phyloP scores from a whole-genome alignment of 2,329 filamentous ascomycete species.

The Aspergillaceae sp. region DNA sequence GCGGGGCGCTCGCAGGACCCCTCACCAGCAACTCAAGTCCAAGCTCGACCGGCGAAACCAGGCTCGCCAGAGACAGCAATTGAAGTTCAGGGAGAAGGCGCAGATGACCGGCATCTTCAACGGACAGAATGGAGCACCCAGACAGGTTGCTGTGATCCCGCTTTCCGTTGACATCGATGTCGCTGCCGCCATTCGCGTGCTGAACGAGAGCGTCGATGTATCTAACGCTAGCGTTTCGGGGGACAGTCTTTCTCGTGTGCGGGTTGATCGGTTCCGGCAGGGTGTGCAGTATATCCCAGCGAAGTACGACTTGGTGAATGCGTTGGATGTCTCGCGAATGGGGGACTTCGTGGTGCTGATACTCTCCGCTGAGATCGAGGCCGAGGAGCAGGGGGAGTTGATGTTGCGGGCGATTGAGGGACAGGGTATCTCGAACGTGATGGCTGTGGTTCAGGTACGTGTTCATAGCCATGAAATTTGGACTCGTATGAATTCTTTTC shows the following conservation, averaged over 20 bases:
- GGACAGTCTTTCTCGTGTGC: slow-evolving; percentile 53
- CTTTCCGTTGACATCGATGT: slow-evolving; percentile 66
- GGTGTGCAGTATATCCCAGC: slow-evolving; percentile 77
- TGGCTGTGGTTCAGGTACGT: slow-evolving; percentile 63
- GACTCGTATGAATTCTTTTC: neutral
- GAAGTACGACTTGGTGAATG: slow-evolving; percentile 63
- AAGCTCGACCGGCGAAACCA: slow-evolving; percentile 94
- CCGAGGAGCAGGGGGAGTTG: slow-evolving; percentile 70
- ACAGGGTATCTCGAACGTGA: slow-evolving; percentile 88
- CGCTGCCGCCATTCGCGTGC: slow-evolving; percentile 54
- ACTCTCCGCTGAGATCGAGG: slow-evolving; percentile 68
- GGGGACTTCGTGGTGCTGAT: slow-evolving; percentile 89
- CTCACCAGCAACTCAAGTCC: slow-evolving; percentile 93
- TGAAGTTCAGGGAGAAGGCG: slow-evolving; percentile 75
- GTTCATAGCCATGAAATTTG: neutral
- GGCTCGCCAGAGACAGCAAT: slow-evolving; percentile 76
- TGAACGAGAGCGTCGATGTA: slow-evolving; percentile 76
- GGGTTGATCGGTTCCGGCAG: slow-evolving; percentile 88
- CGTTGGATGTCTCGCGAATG: slow-evolving; percentile 74
- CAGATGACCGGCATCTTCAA: slow-evolving; percentile 72
- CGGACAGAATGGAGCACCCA: slow-evolving; percentile 78
- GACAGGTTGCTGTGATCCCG: slow-evolving; percentile 80
- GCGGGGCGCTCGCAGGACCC: slow-evolving; percentile 69
- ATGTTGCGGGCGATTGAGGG: slow-evolving; percentile 81
- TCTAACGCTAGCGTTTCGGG: slow-evolving; percentile 52